phyloP scores from a whole-genome alignment of 176 grass and related monocot species.

The Panicum miliaceum region DNA sequence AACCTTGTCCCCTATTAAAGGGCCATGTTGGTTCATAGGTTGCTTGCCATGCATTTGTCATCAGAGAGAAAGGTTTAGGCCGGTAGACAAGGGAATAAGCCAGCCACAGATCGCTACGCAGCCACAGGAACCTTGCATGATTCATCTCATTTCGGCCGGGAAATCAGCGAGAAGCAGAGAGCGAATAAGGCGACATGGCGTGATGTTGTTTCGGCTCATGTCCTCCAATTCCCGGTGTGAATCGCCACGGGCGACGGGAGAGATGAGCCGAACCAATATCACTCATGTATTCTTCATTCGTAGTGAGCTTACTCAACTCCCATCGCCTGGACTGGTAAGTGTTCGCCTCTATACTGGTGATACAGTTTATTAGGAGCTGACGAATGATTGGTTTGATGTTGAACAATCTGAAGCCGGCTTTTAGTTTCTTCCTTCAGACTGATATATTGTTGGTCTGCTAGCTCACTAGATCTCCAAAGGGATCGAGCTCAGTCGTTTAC shows the following conservation, averaged over 20 bases:
- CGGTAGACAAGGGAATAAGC: background rate
- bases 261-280: conserved; percentile 55
- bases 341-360: background rate
- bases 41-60: background rate
- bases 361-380: too few relatives aligned
- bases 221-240: background rate
- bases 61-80: background rate
- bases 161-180: background rate
- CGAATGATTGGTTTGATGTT: too few relatives aligned
- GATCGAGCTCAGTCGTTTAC: too few relatives aligned
- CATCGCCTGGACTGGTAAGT: background rate
- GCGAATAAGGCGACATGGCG: conserved; percentile 47
- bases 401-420: too few relatives aligned
- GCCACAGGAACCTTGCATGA: too few relatives aligned
- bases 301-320: background rate
- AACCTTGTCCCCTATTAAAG: background rate
- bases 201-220: conserved; percentile 51
- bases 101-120: too few relatives aligned
- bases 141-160: too few relatives aligned
- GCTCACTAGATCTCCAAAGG: too few relatives aligned
- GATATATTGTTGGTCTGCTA: too few relatives aligned
- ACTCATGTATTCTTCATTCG: conserved; percentile 58
- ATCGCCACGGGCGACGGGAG: background rate
- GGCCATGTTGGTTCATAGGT: background rate
- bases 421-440: too few relatives aligned